Evolutionary conservation across 352 stramenopile genomes (phyloP), one percentile per base, ranked within the genome.

Genomic region (Plasmopara halstedii): DNA sequence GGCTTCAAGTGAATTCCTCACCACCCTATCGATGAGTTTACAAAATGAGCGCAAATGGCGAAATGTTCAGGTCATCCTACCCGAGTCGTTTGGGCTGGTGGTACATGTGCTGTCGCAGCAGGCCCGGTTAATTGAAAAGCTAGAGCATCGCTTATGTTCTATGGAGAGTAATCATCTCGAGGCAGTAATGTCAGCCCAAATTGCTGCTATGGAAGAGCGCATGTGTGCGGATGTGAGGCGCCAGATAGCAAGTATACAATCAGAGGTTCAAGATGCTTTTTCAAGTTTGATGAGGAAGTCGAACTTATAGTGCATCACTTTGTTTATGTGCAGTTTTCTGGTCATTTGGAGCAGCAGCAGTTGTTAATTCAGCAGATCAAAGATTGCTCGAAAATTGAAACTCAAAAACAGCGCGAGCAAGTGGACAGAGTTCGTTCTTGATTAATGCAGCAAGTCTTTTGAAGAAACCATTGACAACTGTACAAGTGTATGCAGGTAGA

Each of bases 11-110:
- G 33, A 56, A 14, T 17, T 11, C 0, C 32, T 61, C 7, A 21
- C 46, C 20, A 20, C 38, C 1, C 32, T 29, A 11, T 29, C 3
- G 11, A 6, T 29, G 11, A 68, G 42, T 50, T 46, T 88, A 14
- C 39, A 57, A 10, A 62, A 42, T 22, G 73, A 82, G 40, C 62
- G 70, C 27, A 61, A 73, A 27, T 88, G 75, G 78, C 46, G 63
- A 19, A 90, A 90, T 40, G 65, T 86, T 27, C 78, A 87, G 41
- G 35, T 46, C 7, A 62, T 79, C 13, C 41, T 90, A 17, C 53
- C 59, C 2, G 52, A 56, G 29, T 65, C 68, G 10, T 70, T 89
- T n/a, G 33, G 19, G 13, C 29, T 56, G 6, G 43, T 88, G 7
- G 66, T 51, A 9, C 42, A 42, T n/a, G 47, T 81, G 38, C 49